Conservation (phyloP, 108 stramenopile species). For the Cyclotella baltica region DNA sequence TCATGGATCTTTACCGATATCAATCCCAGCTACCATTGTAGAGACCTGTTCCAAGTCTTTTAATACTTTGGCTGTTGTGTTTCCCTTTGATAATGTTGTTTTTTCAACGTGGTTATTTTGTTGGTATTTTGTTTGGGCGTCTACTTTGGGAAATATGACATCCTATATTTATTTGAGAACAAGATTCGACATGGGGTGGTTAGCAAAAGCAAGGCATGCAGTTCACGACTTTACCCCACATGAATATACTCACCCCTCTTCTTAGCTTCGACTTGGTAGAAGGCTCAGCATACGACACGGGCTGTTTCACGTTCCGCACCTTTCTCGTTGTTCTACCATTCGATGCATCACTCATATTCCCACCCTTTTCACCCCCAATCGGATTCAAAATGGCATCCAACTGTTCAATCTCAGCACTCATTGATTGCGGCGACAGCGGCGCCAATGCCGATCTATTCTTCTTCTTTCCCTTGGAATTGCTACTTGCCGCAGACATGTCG, state of each 20-base stretch:
- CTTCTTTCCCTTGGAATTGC: neutral
- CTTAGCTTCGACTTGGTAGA: constrained; percentile 34
- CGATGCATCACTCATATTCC: constrained; percentile 8
- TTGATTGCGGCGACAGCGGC: constrained; percentile 29
- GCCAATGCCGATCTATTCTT: constrained; percentile 33
- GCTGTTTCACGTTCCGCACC: constrained; percentile 41
- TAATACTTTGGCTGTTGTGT: constrained; percentile 6
- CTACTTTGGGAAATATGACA: constrained; percentile 43
- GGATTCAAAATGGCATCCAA: constrained; percentile 51
- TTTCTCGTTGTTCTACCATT: constrained; percentile 6
- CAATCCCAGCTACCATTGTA: neutral
- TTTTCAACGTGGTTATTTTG: constrained; percentile 2
- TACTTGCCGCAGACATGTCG: neutral
- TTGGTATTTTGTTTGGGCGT: constrained; percentile 19
- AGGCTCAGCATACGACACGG: constrained; percentile 41
- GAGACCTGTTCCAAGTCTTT: constrained; percentile 18
- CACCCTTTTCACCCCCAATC: neutral
- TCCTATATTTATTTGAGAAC: constrained; percentile 2
- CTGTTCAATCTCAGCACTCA: constrained; percentile 53
- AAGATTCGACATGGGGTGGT: neutral
- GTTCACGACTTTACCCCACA: neutral
- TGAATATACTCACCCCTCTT: constrained; percentile 20
- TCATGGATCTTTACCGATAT: neutral
- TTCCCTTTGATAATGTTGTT: constrained; percentile 4
- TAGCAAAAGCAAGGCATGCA: neutral